Evolutionary conservation across 2,329 filamentous ascomycete species (phyloP).

Genomic region (Thielaviopsis euricoi): DNA sequence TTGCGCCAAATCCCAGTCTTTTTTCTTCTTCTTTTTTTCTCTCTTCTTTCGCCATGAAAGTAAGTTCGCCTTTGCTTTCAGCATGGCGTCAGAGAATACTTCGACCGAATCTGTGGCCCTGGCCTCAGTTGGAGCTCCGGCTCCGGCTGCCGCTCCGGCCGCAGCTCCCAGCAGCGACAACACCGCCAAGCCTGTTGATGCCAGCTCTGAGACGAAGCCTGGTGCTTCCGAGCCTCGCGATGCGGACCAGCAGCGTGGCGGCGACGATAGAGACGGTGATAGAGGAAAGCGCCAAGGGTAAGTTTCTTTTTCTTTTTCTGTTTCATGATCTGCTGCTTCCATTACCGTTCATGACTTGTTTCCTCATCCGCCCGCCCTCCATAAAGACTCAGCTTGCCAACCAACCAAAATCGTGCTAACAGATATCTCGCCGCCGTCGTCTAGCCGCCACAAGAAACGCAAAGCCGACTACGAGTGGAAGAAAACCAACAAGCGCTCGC

Average conservation of each 20-base stretch:
- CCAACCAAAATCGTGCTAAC: conserved; percentile 7
- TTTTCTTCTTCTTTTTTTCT: not conserved
- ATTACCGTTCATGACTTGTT: too few relatives aligned
- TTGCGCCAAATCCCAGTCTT: conserved; percentile 9
- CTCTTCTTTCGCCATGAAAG: conserved; percentile 5
- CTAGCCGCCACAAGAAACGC: conserved; percentile 11
- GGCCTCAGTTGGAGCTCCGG: not conserved
- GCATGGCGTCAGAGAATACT: conserved; percentile 10
- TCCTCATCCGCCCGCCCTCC: too few relatives aligned
- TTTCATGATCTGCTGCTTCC: too few relatives aligned
- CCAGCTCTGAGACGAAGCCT: conserved; percentile 1
- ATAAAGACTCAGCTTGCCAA: conserved; percentile 4
- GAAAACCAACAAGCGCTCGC: conserved; percentile 9
- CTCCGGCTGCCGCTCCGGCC: not conserved
- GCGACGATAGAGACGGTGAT: not conserved
- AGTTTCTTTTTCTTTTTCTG: not conserved
- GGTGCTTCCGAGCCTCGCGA: conserved; percentile 1
- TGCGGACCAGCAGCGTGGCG: not conserved
- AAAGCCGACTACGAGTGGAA: conserved; percentile 11
- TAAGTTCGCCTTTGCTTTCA: not conserved
- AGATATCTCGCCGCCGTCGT: not conserved
- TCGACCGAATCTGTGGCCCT: conserved; percentile 1
- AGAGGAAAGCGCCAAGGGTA: conserved; percentile 10
- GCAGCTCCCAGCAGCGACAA: not conserved
- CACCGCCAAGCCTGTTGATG: not conserved